Base-by-base conservation (phyloP, 1,139 yeast genomes). In the Geotrichum reessii region DNA sequence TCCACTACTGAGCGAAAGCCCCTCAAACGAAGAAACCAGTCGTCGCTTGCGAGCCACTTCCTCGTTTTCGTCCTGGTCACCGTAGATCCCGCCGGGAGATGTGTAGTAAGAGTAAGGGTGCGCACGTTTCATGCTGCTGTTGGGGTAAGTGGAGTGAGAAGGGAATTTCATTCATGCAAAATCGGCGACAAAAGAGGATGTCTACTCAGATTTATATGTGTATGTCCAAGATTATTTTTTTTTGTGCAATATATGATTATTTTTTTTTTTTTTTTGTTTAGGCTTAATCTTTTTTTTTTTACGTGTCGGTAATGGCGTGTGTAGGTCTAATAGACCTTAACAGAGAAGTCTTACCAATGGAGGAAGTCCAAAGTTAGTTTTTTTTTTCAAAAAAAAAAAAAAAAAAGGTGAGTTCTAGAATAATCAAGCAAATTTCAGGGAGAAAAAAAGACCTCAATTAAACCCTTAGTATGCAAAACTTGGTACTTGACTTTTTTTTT, bases 11-110 rank as follows among this genome's bases (percentile, higher is more conserved):
- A 33, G 40, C 17, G 62, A 59, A 14, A 59, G 49, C 46, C 50
- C 48, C 33, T 60, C 54, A 50, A 60, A 60, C 14, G 57, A 57
- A 22, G 47, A 52, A 7, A 60, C 50, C 47, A 59, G 52, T 28
- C 57, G 58, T 37, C 57, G 54, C 27, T 53, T 57, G 9, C 48
- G 21, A 9, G 53, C 27, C n/a, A n/a, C n/a, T 11, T 22, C 46
- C 4, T 33, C 33, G 47, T 21, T 31, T 7, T 46, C 48, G 48
- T 21, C n/a, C 6, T 24, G 11, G 25, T 46, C 48, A 33, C 40
- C 40, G 40, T 33, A 33, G 40, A 33, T 12, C 4, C 40, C 40
- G 17, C 40, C 40, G 40, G 40, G 40, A 4, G 40, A 33, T 12
- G 40, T 11, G 40, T 33, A 33, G 17, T 33, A 33, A 3, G 27